Base-by-base conservation (phyloP, 2,329 filamentous ascomycete species). In the Aspergillus glaucus region DNA sequence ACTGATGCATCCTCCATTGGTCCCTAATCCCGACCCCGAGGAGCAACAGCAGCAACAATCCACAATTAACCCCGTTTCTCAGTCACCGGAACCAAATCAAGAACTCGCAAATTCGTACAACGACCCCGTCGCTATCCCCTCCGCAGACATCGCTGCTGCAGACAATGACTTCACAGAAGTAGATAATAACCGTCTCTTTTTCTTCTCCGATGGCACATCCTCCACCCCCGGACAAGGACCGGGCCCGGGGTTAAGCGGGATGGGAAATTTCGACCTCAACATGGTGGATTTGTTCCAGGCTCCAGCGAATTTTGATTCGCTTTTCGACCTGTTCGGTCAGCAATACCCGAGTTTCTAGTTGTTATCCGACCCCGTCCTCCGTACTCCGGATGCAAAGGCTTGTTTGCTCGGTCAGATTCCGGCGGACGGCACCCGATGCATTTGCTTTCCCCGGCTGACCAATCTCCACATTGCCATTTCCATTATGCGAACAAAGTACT, bases 251-350 rank as follows among this genome's bases (percentile, higher is more conserved):
- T 19, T 37, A 8, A n/a, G n/a, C 37, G 37, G 15, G 5, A 9
- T 40, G 40, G 59, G 50, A 10, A 62, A 59, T 14, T 61, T 62
- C 28, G 64, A 66, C 49, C 53, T 61, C 26, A 64, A 60, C 26
- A 66, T 62, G 60, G 64, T 58, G 7, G 63, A 65, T 56, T 41
- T 68, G 21, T 55, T 68, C 26, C 57, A 65, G 21, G 62, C n/a
- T 40, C 15, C 60, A 19, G 61, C 57, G n/a, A 59, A 61, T 39
- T 64, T 64, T 43, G 61, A 67, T 48, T 58, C 57, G 26, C 40
- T 66, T 19, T 60, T 66, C 48, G 63, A 68, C 54, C 49, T 65
- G 24, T 60, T 64, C 34, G 60, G 60, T 9, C 61, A 64, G 48
- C 62, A 61, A 46, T 64, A 61, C 49, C 62, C 61, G n/a, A 61